phyloP scores from a whole-genome alignment of 1,284 basidiomycete genomes.

The Malassezia arunalokei region DNA sequence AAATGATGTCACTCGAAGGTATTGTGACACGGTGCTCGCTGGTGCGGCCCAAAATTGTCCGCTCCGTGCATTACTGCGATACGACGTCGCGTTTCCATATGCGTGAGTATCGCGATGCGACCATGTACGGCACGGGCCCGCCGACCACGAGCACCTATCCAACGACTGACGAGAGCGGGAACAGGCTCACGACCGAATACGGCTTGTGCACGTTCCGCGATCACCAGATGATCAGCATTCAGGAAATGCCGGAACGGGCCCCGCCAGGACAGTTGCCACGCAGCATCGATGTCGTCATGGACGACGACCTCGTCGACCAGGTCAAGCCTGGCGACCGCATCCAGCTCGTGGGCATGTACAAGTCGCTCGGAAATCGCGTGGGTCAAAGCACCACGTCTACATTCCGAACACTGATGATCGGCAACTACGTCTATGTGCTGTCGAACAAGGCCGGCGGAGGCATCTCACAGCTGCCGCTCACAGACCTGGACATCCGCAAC shows the following conservation, averaged over 20 bases:
- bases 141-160: conserved; percentile 53
- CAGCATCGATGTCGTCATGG: conserved; percentile 86
- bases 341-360: conserved; percentile 88
- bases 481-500: conserved; percentile 85
- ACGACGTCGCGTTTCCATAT: conserved; percentile 72
- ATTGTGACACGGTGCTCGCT: conserved; percentile 97
- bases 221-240: conserved; percentile 92
- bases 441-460: conserved; percentile 92
- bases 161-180: conserved; percentile 78
- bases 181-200: conserved; percentile 78
- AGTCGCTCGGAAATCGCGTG: conserved; percentile 75
- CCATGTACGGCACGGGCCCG: conserved; percentile 63
- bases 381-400: conserved; percentile 55
- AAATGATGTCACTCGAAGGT: conserved; percentile 92
- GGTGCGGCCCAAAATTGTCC: conserved; percentile 94
- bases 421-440: conserved; percentile 91
- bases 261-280: conserved; percentile 92
- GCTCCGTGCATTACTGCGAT: conserved; percentile 88
- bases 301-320: conserved; percentile 90
- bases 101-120: conserved; percentile 83
- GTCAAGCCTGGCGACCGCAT: conserved; percentile 97
- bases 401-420: conserved; percentile 88
- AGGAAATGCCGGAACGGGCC: conserved; percentile 98
- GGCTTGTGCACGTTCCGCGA: conserved; percentile 86
- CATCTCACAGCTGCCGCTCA: conserved; percentile 81